Conservation (phyloP, 78 protist genomes). For the Dictyostelium citrinum region DNA sequence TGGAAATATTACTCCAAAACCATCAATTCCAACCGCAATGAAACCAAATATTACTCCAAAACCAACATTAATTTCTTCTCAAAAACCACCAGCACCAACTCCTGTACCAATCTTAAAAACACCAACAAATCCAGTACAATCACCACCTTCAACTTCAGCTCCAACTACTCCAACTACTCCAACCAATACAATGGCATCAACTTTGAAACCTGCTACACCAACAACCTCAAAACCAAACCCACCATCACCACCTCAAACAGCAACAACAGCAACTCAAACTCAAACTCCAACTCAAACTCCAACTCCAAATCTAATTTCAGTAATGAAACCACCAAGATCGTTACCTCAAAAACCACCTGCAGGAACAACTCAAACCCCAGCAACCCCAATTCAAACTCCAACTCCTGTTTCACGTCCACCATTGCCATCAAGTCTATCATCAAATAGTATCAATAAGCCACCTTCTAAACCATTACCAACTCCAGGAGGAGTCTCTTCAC, state of each 20-base stretch:
- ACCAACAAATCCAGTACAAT: neutral
- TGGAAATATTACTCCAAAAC: neutral
- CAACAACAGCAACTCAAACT: neutral
- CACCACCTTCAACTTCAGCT: neutral
- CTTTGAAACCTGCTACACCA: neutral
- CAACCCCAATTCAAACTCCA: neutral
- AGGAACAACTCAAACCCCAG: neutral
- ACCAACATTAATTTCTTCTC: neutral
- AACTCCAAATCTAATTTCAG: neutral
- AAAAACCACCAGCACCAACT: neutral
- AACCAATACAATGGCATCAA: neutral
- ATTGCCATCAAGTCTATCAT: neutral
- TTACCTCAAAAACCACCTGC: neutral
- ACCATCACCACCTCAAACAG: neutral
- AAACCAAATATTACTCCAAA: neutral
- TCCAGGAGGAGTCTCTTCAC: neutral
- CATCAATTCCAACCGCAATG: neutral
- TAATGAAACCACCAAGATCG: neutral
- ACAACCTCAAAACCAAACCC: neutral
- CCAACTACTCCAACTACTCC: neutral
- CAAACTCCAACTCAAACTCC: neutral
- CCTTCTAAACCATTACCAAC: conserved; percentile 9
- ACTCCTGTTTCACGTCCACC: neutral
- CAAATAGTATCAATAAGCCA: neutral
- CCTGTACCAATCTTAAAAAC: neutral